phyloP scores from a whole-genome alignment of 768 basidiomycete species.

The Mycena maculata region DNA sequence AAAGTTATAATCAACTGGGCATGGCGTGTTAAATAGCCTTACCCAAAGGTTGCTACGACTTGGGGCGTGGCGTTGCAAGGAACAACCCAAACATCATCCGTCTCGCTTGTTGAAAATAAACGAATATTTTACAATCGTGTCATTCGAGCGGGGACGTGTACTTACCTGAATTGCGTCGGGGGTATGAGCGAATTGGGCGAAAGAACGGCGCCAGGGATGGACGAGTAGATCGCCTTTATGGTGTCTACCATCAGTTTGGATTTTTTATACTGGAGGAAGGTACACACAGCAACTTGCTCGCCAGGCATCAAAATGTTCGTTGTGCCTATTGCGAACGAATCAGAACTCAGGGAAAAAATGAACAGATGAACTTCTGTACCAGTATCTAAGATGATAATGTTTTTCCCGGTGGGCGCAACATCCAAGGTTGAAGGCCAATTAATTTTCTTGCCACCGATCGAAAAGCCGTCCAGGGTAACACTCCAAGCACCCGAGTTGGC shows the following conservation, averaged over 20 bases:
- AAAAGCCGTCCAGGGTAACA: constrained; percentile 23
- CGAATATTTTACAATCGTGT: no score
- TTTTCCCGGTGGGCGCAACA: constrained; percentile 23
- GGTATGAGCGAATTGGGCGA: constrained; percentile 22
- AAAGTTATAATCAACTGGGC: no score
- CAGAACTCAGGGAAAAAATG: not conserved
- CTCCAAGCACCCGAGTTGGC: constrained; percentile 28
- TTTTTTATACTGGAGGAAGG: not conserved
- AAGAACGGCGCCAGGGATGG: constrained; percentile 29
- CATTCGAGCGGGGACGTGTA: no score
- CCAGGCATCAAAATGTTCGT: constrained; percentile 31
- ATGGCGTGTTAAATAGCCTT: not conserved
- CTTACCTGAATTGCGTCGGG: constrained; percentile 2
- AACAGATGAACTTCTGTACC: not conserved
- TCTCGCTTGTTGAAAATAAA: no score
- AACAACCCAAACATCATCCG: constrained; percentile 27
- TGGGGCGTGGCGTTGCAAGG: constrained; percentile 25
- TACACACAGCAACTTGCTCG: constrained; percentile 3
- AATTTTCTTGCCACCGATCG: constrained; percentile 28
- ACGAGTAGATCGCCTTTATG: constrained; percentile 22
- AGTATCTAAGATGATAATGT: constrained; percentile 28
- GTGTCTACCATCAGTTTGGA: no score
- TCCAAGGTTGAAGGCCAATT: constrained; percentile 23
- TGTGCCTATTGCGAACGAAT: not conserved
- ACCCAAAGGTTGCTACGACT: constrained; percentile 28